phyloP scores from a whole-genome alignment of 176 grass and related monocot genomes.

The Avena insularis region DNA sequence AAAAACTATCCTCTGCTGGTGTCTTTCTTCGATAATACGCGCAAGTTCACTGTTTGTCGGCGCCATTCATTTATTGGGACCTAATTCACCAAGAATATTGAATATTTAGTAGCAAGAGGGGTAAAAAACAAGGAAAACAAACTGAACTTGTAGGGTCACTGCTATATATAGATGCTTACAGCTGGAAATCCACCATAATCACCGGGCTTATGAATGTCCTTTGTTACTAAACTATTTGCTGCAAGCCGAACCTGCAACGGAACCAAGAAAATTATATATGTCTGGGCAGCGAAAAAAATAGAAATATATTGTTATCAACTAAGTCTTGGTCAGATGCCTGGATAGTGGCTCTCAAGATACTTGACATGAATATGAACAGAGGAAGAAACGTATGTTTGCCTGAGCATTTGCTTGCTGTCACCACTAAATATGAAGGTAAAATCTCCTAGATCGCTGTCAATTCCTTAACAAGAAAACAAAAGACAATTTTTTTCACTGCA shows the following conservation, averaged over 20 bases:
- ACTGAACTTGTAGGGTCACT: not conserved
- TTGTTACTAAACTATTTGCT: slow-evolving; percentile 62
- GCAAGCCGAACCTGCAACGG: slow-evolving; percentile 60
- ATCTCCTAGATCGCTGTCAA: not conserved
- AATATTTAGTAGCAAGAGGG: not conserved
- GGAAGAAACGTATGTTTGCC: not conserved
- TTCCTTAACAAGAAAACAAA: not conserved
- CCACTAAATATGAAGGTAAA: slow-evolving; percentile 11
- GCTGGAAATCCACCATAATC: slow-evolving; percentile 80
- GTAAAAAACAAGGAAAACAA: no score
- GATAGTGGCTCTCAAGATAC: no score
- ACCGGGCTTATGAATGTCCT: slow-evolving; percentile 53
- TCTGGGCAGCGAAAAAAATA: not conserved
- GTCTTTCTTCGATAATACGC: slow-evolving; percentile 34
- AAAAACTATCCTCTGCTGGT: slow-evolving; percentile 8
- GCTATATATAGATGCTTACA: slow-evolving; percentile 39
- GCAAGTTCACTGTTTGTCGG: slow-evolving; percentile 46
- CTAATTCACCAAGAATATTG: slow-evolving; percentile 24
- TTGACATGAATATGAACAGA: not conserved
- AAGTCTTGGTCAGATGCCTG: not conserved
- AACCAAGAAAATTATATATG: not conserved
- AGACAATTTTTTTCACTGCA: not conserved
- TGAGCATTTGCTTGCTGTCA: not conserved
- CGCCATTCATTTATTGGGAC: slow-evolving; percentile 62
- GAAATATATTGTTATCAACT: slow-evolving; percentile 5